Conservation (phyloP, 2,329 filamentous ascomycete species). For the Paracoccidioides brasiliensis region DNA sequence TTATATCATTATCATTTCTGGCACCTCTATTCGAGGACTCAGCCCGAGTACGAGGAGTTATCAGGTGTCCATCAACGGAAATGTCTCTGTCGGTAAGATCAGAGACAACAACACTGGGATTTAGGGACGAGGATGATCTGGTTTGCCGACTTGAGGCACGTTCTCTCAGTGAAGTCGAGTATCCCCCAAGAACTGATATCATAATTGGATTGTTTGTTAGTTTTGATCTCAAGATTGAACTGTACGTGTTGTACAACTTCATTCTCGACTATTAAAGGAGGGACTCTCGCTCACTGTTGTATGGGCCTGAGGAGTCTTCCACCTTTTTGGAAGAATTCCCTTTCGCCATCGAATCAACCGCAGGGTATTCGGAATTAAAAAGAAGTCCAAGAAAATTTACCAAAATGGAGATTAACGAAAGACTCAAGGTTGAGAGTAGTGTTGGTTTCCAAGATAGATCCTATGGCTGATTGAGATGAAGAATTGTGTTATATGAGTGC, state of each 20-base stretch:
- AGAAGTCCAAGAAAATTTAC: neutral
- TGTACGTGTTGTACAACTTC: neutral
- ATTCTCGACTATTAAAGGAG: neutral
- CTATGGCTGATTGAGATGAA: too few species aligned
- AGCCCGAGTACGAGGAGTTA: neutral
- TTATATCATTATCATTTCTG: neutral
- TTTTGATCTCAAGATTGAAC: neutral
- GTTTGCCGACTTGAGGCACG: neutral
- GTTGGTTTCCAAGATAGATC: too few species aligned
- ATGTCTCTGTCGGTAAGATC: neutral
- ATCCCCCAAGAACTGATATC: neutral
- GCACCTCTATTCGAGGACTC: neutral
- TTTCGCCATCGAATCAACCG: neutral
- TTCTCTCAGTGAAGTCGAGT: neutral
- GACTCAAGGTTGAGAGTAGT: neutral
- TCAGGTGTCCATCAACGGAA: neutral
- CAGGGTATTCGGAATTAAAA: neutral
- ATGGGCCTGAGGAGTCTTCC: neutral
- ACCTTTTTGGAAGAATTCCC: too few species aligned
- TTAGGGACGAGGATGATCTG: constrained; percentile 3
- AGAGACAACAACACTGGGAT: neutral
- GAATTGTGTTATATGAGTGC: too few species aligned
- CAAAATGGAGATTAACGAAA: neutral
- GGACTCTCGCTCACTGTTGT: neutral
- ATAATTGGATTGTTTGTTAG: neutral